Evolutionary conservation across 2,329 filamentous ascomycete genomes (phyloP).

Genomic region (Colletotrichum neosansevieriae): DNA sequence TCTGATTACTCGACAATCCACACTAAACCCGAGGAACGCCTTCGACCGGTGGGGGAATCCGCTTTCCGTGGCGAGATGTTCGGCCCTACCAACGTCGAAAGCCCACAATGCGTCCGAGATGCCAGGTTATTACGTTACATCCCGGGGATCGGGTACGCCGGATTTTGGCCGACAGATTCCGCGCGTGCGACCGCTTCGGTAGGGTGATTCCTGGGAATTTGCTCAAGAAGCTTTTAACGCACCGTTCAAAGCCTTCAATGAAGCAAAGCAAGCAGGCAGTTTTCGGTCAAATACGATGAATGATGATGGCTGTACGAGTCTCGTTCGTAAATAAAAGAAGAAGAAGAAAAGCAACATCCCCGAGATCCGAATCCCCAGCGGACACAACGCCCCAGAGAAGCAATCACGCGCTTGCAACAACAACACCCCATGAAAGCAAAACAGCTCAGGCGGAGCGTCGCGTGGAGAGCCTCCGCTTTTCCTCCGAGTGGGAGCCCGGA

Average conservation of each 20-base stretch:
- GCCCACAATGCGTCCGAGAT: slow-evolving; percentile 40
- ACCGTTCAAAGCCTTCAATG: neutral
- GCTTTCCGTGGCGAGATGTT: slow-evolving; percentile 34
- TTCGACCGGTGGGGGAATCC: slow-evolving; percentile 22
- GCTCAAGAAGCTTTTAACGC: no score
- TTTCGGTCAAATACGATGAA: no score
- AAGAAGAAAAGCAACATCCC: neutral
- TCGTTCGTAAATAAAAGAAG: no score
- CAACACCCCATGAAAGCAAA: slow-evolving; percentile 5
- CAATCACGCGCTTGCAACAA: slow-evolving; percentile 3
- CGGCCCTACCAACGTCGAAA: slow-evolving; percentile 34
- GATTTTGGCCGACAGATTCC: slow-evolving; percentile 32
- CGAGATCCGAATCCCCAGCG: neutral
- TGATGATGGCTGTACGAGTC: no score
- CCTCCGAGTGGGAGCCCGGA: slow-evolving; percentile 39
- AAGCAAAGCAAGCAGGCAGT: neutral
- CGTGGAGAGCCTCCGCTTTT: slow-evolving; percentile 39
- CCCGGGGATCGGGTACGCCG: slow-evolving; percentile 26
- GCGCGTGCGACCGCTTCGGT: neutral
- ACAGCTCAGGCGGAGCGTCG: slow-evolving; percentile 32
- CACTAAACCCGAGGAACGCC: neutral
- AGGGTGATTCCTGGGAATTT: no score
- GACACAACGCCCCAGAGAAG: slow-evolving; percentile 15
- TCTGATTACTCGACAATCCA: slow-evolving; percentile 25
- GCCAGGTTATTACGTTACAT: slow-evolving; percentile 31